Conservation (phyloP, 2,329 filamentous ascomycete species). For the Ascochyta viciae-villosae region DNA sequence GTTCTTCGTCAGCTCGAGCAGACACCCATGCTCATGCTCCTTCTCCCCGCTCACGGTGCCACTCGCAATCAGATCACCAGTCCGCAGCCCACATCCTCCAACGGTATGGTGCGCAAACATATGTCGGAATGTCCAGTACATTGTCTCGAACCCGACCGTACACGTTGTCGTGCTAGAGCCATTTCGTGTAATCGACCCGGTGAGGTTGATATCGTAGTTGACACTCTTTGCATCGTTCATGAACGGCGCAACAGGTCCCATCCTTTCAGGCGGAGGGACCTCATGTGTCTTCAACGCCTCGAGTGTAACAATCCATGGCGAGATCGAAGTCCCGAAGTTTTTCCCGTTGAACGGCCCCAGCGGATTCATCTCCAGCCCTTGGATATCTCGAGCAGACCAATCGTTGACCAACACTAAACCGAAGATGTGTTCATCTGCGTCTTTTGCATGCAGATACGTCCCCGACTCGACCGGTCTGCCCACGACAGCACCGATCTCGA, state of each 20-base stretch:
- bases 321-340: slow-evolving; percentile 65
- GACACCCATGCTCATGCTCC: slow-evolving; percentile 50
- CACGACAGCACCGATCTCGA: slow-evolving; percentile 58
- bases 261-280: slow-evolving; percentile 29
- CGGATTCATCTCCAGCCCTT: slow-evolving; percentile 66
- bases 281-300: slow-evolving; percentile 60
- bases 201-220: slow-evolving; percentile 37
- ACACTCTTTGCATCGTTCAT: slow-evolving; percentile 31
- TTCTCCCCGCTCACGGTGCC: slow-evolving; percentile 53
- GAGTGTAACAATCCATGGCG: slow-evolving; percentile 67
- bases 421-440: slow-evolving; percentile 64
- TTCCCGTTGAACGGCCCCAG: slow-evolving; percentile 69
- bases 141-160: slow-evolving; percentile 45
- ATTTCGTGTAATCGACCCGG: slow-evolving; percentile 30
- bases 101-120: slow-evolving; percentile 54
- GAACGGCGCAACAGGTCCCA: slow-evolving; percentile 31
- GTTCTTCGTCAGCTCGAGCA: slow-evolving; percentile 52
- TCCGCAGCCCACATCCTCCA: slow-evolving; percentile 51
- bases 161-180: slow-evolving; percentile 31
- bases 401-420: slow-evolving; percentile 69
- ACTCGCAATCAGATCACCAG: slow-evolving; percentile 54
- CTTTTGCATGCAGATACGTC: slow-evolving; percentile 47
- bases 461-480: slow-evolving; percentile 52
- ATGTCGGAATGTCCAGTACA: slow-evolving; percentile 57
- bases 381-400: slow-evolving; percentile 69